Conservation (phyloP, 192 early-diverging fungal genomes). For the Podila verticillata region DNA sequence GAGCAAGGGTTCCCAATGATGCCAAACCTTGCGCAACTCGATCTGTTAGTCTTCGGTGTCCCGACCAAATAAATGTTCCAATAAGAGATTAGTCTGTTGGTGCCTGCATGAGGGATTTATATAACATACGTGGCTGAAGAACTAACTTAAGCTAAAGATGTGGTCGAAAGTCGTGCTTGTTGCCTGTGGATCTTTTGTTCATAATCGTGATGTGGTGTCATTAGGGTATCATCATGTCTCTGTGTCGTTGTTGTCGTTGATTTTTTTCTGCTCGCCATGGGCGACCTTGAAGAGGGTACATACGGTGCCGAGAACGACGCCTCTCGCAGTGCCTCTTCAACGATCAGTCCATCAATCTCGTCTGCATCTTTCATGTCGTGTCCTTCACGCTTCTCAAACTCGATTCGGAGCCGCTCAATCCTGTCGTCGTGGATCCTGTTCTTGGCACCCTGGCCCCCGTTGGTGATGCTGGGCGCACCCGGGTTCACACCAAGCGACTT, state of each 20-base stretch:
- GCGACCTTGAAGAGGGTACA: constrained; percentile 1
- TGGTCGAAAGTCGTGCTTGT: too few relatives aligned
- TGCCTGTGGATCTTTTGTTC: too few relatives aligned
- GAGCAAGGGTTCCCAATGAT: constrained; percentile 33
- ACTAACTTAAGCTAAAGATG: too few relatives aligned
- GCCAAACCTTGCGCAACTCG: constrained; percentile 32
- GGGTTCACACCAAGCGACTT: constrained; percentile 30
- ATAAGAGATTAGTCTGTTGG: too few relatives aligned
- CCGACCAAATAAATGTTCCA: neutral
- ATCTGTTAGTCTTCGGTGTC: constrained; percentile 36
- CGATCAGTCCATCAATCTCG: constrained; percentile 39
- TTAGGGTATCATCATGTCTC: too few relatives aligned
- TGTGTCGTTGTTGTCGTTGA: neutral
- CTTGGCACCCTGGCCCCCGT: neutral
- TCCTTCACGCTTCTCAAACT: constrained; percentile 39
- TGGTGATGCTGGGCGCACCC: neutral
- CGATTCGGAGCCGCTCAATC: constrained; percentile 24
- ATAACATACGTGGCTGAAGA: too few relatives aligned
- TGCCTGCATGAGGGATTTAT: neutral
- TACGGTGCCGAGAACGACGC: constrained; percentile 23
- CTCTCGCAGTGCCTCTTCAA: constrained; percentile 19
- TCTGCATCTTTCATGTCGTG: constrained; percentile 34
- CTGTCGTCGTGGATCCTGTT: constrained; percentile 13
- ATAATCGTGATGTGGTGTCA: too few relatives aligned
- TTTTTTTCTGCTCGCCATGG: neutral